Conservation (phyloP, 352 stramenopile species). For the Globisporangium parvum region DNA sequence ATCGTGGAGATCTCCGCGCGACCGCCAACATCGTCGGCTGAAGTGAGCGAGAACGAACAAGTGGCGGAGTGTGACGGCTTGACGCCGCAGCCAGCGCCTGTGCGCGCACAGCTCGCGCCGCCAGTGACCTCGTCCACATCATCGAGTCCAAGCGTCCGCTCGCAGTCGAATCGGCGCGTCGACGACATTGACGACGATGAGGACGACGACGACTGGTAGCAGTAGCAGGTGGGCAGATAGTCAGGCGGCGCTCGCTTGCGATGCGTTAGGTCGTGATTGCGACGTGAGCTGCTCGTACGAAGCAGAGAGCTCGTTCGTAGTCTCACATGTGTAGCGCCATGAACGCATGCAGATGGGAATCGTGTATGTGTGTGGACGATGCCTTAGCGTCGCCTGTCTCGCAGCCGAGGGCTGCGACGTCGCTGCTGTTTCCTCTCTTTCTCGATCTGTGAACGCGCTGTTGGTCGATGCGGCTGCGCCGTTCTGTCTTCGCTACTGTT, state of each 20-base stretch:
- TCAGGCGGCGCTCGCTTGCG: too few relatives aligned
- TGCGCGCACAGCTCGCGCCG: background rate
- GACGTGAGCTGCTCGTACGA: too few relatives aligned
- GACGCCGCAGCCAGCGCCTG: constrained; percentile 4
- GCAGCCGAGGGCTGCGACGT: background rate
- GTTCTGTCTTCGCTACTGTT: background rate
- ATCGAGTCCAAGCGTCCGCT: background rate
- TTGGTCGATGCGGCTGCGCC: too few relatives aligned
- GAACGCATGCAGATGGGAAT: too few relatives aligned
- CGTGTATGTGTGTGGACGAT: background rate
- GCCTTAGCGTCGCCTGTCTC: too few relatives aligned
- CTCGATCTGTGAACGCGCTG: background rate
- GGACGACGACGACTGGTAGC: constrained; percentile 15
- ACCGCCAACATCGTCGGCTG: background rate
- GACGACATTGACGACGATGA: constrained; percentile 13
- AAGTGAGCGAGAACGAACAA: constrained; percentile 14
- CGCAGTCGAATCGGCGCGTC: background rate
- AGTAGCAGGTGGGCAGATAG: too few relatives aligned
- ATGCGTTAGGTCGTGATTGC: too few relatives aligned
- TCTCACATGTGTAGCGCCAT: too few relatives aligned
- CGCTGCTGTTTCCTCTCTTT: background rate
- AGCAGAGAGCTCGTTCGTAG: too few relatives aligned
- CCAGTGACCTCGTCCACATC: background rate
- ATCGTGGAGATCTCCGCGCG: constrained; percentile 11
- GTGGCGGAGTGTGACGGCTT: background rate